These are phyloP conservation scores for Neophaeococcomyces mojaviensis DNA, from an alignment of 2,329 filamentous ascomycete species.

Conservation along the genomic window DNA sequence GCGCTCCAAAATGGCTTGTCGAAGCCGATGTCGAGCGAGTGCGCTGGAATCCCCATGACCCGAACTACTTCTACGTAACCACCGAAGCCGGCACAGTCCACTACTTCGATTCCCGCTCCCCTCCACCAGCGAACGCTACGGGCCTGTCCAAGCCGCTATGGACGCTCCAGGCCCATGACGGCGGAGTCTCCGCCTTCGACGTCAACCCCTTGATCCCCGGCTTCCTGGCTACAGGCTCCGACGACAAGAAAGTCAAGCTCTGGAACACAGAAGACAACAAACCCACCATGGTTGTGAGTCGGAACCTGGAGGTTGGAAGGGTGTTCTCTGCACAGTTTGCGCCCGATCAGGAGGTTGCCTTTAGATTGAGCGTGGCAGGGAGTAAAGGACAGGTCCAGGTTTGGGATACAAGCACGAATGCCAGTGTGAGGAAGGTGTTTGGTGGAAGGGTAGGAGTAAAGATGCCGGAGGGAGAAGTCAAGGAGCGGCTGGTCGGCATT, in stretches of 20 bases:
- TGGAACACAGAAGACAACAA: slow-evolving; percentile 82
- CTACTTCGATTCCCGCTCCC: slow-evolving; percentile 77
- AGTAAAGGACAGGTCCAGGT: slow-evolving; percentile 89
- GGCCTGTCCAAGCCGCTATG: slow-evolving; percentile 76
- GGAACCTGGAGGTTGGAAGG: slow-evolving; percentile 88
- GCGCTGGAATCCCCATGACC: slow-evolving; percentile 85
- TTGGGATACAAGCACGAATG: slow-evolving; percentile 95
- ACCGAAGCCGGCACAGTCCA: slow-evolving; percentile 89
- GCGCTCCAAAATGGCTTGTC: slow-evolving; percentile 78
- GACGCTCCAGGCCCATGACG: slow-evolving; percentile 92
- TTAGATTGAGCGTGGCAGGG: slow-evolving; percentile 84
- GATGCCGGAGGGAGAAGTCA: slow-evolving; percentile 52
- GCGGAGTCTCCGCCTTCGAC: slow-evolving; percentile 85
- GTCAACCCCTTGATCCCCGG: slow-evolving; percentile 85
- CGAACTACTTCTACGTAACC: slow-evolving; percentile 90
- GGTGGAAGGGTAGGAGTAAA: slow-evolving; percentile 55
- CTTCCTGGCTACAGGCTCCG: slow-evolving; percentile 86
- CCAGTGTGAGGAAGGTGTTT: slow-evolving; percentile 75
- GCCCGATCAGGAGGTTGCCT: slow-evolving; percentile 82
- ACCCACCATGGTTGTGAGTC: slow-evolving; percentile 81
- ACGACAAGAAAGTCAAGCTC: slow-evolving; percentile 90
- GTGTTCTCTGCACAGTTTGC: slow-evolving; percentile 88
- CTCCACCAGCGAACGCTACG: slow-evolving; percentile 51
- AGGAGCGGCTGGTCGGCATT: slow-evolving; percentile 71
- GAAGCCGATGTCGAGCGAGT: slow-evolving; percentile 93